Evolutionary conservation across 2,329 filamentous ascomycete species (phyloP).

Genomic region (Furcasterigmium sp.): DNA sequence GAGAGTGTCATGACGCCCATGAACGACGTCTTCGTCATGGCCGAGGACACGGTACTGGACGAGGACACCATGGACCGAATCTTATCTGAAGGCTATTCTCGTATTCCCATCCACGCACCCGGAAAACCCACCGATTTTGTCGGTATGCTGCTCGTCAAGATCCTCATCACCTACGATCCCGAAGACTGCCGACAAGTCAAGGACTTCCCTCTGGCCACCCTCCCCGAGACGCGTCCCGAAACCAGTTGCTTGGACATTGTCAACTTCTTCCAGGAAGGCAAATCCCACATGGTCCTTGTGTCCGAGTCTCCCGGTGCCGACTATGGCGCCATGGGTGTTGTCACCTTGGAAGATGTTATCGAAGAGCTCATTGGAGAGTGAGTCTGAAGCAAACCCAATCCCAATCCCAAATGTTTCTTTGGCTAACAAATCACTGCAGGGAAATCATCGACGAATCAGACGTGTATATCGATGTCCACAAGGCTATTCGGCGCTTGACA

Average conservation of each 20-base stretch:
- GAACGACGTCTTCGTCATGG: constrained; percentile 94
- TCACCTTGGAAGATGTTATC: constrained; percentile 96
- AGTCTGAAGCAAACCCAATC: constrained; percentile 32
- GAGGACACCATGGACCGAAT: constrained; percentile 94
- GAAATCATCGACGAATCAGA: constrained; percentile 99
- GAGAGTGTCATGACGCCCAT: constrained; percentile 98
- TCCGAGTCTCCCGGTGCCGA: constrained; percentile 88
- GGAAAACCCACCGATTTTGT: constrained; percentile 85
- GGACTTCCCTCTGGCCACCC: constrained; percentile 87
- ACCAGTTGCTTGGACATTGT: constrained; percentile 98
- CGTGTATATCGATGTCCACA: constrained; percentile 97
- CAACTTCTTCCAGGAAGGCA: constrained; percentile 99
- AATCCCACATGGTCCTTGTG: constrained; percentile 97
- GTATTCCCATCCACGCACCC: constrained; percentile 88
- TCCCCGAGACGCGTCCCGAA: constrained; percentile 90
- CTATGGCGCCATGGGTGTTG: constrained; percentile 83
- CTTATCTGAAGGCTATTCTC: constrained; percentile 86
- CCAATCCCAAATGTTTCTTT: background rate
- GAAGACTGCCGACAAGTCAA: constrained; percentile 83
- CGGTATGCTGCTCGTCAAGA: constrained; percentile 97
- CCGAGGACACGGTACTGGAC: constrained; percentile 88
- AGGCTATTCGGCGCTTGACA: constrained; percentile 84
- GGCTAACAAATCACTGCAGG: too few species aligned
- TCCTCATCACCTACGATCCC: constrained; percentile 96
- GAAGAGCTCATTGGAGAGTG: constrained; percentile 97